These are phyloP conservation scores for Diddensiella caesifluorescens DNA, from an alignment of 805 yeast species.

Conservation along the genomic window DNA sequence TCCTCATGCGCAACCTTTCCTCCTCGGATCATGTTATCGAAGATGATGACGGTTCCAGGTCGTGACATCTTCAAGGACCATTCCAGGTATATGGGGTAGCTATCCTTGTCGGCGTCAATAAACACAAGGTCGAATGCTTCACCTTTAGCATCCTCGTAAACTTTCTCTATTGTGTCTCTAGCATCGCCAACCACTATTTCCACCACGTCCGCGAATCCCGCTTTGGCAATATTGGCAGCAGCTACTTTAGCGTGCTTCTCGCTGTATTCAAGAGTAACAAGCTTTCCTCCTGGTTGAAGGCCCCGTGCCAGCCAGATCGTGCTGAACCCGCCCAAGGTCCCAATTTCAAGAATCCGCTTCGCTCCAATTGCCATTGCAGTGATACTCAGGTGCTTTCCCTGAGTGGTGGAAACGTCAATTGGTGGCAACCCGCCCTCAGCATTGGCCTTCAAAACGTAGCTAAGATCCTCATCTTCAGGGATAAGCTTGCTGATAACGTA, in stretches of 20 bases:
- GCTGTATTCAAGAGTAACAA: conserved; percentile 13
- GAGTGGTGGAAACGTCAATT: conserved; percentile 13
- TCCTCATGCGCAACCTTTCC: conserved; percentile 8
- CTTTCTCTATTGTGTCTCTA: conserved; percentile 11
- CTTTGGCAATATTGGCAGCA: conserved; percentile 11
- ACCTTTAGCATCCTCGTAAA: conserved; percentile 4
- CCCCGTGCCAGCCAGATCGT: conserved; percentile 14
- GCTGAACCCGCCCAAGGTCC: conserved; percentile 18
- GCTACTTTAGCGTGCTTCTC: conserved; percentile 18
- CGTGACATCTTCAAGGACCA: conserved; percentile 15
- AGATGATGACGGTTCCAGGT: conserved; percentile 10
- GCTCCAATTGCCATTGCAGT: conserved; percentile 12
- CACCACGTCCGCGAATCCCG: conserved; percentile 16
- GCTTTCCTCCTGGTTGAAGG: conserved; percentile 13
- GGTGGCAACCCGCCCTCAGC: conserved; percentile 14
- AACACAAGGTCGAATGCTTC: conserved; percentile 13
- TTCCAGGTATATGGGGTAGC: conserved; percentile 12
- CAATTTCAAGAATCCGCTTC: conserved; percentile 13
- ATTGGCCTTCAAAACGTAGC: conserved; percentile 8
- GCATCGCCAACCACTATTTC: conserved; percentile 20
- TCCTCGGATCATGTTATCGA: conserved; percentile 15
- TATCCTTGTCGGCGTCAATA: conserved; percentile 17
- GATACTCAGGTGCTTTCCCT: conserved; percentile 13
- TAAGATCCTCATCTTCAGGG: neutral
- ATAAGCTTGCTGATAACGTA: neutral